Percentiles rank a stretch among this genome's conserved stretches.
Evolutionary conservation across 2,329 filamentous ascomycete genomes (phyloP).

Genomic region (Ustulina deusta): DNA sequence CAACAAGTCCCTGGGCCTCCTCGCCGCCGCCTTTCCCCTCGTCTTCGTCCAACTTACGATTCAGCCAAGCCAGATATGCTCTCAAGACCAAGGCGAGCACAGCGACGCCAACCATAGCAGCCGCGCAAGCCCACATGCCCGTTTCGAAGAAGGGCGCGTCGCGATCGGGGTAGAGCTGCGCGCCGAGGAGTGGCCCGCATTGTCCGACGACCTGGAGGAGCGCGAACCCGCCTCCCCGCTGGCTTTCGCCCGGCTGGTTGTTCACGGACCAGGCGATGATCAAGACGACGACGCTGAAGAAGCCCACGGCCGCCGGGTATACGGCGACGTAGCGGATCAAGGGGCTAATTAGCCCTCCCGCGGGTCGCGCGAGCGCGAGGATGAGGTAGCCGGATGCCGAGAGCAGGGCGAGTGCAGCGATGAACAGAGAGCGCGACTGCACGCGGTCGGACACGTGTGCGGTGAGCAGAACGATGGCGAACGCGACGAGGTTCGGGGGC

Average conservation of each 20-base stretch:
- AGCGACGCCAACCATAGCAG: constrained; percentile 72
- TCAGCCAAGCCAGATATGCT: constrained; percentile 64
- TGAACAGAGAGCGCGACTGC: constrained; percentile 71
- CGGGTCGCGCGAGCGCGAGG: constrained; percentile 68
- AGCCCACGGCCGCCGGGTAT: constrained; percentile 82
- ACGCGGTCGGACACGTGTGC: constrained; percentile 77
- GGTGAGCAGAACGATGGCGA: constrained; percentile 76
- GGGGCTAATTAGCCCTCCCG: constrained; percentile 54
- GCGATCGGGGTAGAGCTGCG: constrained; percentile 70
- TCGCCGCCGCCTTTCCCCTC: constrained; percentile 30
- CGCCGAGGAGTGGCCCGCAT: constrained; percentile 79
- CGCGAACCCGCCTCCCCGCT: constrained; percentile 81
- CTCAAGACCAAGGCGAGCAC: constrained; percentile 66
- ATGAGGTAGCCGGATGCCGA: constrained; percentile 71
- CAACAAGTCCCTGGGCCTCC: constrained; percentile 28
- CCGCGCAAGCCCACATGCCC: constrained; percentile 73
- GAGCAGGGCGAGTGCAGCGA: constrained; percentile 76
- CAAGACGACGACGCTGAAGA: constrained; percentile 86
- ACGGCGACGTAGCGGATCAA: constrained; percentile 77
- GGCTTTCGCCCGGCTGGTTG: constrained; percentile 77
- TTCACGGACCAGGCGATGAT: constrained; percentile 92
- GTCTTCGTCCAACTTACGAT: constrained; percentile 55
- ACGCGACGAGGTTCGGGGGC: constrained; percentile 83
- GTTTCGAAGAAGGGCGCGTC: constrained; percentile 71
- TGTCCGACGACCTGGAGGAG: constrained; percentile 86